Evolutionary conservation across 192 early-diverging fungal genomes (phyloP), one percentile per base, ranked within the genome.

Genomic region (Thamnidium elegans): DNA sequence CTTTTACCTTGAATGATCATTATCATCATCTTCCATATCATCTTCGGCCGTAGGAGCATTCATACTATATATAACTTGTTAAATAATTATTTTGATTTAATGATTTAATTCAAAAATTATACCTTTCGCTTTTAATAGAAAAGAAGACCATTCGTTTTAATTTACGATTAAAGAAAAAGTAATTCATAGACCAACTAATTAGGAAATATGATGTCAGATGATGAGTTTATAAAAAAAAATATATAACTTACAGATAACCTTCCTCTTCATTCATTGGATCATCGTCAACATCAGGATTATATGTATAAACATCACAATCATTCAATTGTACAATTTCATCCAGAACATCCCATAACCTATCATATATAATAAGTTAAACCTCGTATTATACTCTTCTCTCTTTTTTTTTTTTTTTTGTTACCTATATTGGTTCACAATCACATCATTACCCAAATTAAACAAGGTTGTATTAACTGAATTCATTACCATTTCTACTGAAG

Each of bases 131-230:
- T 67, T 89, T 84, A 23, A 89, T 89, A 1, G 93, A 93, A 68
- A 99, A 92, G 70, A 95, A 97, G 11, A 99, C 82, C 42, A 99
- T 90, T 50, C 94, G 81, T 73, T 94, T 96, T 69, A 94, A 73
- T 66, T 88, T 88, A 61, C 87, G 85, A 75, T 99, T 97, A 65
- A 90, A 90, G 79, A 99, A 97, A 70, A 99, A 97, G 83, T 94
- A 95, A 84, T 99, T 94, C 75, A 96, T 92, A 31, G 92, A 92
- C 95, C 93, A 95, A 50, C 92, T 94, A 66, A 23, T 42, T 47
- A 52, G 20, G 23, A 19, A 65, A 58, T 39, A 48, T 47, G 50
- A 69, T 31, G 30, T 65, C 54, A 61, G 34, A 68, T 55, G 43
- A 51, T 48, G 15, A 23, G 43, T 21, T 30, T 31, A 54, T 55